Evolutionary conservation across 139 green algal species (phyloP).

Genomic region (Coccomyxa sp.): DNA sequence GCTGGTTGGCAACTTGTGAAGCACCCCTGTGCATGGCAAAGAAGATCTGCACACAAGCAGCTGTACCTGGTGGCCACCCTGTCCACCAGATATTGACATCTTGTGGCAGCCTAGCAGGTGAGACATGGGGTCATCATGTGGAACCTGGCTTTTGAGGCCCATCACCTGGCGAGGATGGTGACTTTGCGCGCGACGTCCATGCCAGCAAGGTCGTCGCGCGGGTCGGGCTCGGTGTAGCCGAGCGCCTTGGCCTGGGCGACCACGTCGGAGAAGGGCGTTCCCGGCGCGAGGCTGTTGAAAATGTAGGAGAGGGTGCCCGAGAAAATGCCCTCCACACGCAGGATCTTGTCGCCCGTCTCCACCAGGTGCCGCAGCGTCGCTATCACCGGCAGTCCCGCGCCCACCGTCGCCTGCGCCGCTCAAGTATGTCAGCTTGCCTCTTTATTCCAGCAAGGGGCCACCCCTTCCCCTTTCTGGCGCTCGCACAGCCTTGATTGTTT

Average conservation of each 20-base stretch:
- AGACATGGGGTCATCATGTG: too few relatives aligned
- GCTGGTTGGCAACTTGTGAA: too few relatives aligned
- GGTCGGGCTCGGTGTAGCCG: constrained; percentile 97
- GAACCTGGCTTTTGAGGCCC: too few relatives aligned
- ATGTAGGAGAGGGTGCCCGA: constrained; percentile 95
- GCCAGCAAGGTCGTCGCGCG: constrained; percentile 88
- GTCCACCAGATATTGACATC: too few relatives aligned
- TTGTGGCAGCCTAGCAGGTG: too few relatives aligned
- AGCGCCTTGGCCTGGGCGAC: constrained; percentile 57
- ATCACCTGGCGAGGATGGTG: constrained; percentile 35
- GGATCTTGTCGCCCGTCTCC: constrained; percentile 85
- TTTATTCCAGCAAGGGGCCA: too few relatives aligned
- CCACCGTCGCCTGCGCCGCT: constrained; percentile 69
- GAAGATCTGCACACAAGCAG: too few relatives aligned
- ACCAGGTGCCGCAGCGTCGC: constrained; percentile 87
- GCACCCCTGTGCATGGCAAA: too few relatives aligned
- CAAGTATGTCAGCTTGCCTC: neutral
- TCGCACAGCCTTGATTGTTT: too few relatives aligned
- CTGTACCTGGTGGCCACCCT: too few relatives aligned
- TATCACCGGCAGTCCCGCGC: constrained; percentile 92
- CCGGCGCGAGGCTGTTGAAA: constrained; percentile 82
- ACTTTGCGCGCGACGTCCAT: constrained; percentile 96
- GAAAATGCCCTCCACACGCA: constrained; percentile 86
- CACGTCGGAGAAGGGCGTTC: constrained; percentile 69
- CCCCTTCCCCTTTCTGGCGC: too few relatives aligned